These are phyloP conservation scores for Penicillium daleae DNA, from an alignment of 495 filamentous ascomycete genomes.

Conservation along the genomic window DNA sequence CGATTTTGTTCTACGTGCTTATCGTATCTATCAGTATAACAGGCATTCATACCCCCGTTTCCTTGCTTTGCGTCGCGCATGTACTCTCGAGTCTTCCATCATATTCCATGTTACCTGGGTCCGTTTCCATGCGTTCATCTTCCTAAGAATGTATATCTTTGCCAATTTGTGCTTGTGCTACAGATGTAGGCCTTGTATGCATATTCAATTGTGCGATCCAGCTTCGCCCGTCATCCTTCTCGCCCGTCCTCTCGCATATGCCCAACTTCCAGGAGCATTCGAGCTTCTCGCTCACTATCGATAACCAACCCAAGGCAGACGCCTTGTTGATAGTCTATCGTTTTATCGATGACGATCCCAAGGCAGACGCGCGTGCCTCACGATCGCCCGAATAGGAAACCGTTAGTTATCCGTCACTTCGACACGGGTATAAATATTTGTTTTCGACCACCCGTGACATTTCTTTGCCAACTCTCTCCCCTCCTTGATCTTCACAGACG, in stretches of 20 bases:
- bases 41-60: conserved; percentile 10
- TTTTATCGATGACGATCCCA: not conserved
- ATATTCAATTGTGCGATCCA: not conserved
- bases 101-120: not conserved
- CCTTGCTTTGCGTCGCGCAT: not conserved
- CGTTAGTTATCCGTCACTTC: not conserved
- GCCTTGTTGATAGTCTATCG: not conserved
- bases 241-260: not conserved
- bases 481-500: not conserved
- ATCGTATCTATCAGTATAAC: not conserved
- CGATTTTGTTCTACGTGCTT: not conserved
- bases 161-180: too few relatives aligned
- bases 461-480: not conserved
- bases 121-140: not conserved
- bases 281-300: not conserved
- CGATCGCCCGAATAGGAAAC: not conserved
- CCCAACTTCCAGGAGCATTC: not conserved
- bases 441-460: not conserved
- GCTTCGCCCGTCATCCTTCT: not conserved
- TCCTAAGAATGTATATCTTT: not conserved
- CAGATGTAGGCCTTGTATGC: too few relatives aligned
- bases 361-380: not conserved
- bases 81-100: not conserved
- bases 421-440: not conserved
- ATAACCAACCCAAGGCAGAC: not conserved